phyloP scores from a whole-genome alignment of 2,329 filamentous ascomycete genomes.

The Fragosphaeria purpurea region DNA sequence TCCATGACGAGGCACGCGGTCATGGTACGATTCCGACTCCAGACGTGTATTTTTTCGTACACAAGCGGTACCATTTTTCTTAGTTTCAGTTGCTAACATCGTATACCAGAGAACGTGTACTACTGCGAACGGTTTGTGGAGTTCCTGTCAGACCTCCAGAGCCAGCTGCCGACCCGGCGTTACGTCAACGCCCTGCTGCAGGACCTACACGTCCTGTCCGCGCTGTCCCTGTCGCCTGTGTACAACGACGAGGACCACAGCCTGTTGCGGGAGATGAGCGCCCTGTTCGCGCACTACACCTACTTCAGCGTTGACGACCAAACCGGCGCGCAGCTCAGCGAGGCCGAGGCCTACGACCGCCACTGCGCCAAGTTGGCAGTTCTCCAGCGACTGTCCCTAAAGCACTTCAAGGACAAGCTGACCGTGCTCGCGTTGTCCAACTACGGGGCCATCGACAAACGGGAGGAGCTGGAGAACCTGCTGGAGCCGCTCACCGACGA shows the following conservation, averaged over 20 bases:
- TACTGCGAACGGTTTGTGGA: conserved; percentile 95
- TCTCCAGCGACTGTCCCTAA: conserved; percentile 68
- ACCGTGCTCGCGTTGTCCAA: conserved; percentile 89
- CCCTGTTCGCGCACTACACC: conserved; percentile 76
- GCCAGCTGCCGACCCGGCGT: conserved; percentile 83
- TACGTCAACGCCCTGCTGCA: conserved; percentile 84
- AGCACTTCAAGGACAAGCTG: conserved; percentile 79
- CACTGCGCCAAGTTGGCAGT: conserved; percentile 70
- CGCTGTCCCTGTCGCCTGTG: conserved; percentile 67
- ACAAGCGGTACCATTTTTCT: no score
- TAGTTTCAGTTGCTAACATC: no score
- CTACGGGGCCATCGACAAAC: conserved; percentile 75
- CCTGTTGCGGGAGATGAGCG: conserved; percentile 69
- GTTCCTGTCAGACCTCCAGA: conserved; percentile 80
- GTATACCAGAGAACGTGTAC: conserved; percentile 47
- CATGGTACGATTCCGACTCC: conserved; percentile 8
- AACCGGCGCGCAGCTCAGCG: conserved; percentile 65
- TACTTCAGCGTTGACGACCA: conserved; percentile 88
- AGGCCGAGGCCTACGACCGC: conserved; percentile 63
- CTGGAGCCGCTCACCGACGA: conserved; percentile 62
- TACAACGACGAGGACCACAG: conserved; percentile 65
- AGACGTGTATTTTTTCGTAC: no score
- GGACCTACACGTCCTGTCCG: conserved; percentile 73
- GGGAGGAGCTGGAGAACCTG: conserved; percentile 67
- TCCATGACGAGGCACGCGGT: conserved; percentile 44